Evolutionary conservation across 768 basidiomycete genomes (phyloP).

Genomic region (Pleurotus eryngii): DNA sequence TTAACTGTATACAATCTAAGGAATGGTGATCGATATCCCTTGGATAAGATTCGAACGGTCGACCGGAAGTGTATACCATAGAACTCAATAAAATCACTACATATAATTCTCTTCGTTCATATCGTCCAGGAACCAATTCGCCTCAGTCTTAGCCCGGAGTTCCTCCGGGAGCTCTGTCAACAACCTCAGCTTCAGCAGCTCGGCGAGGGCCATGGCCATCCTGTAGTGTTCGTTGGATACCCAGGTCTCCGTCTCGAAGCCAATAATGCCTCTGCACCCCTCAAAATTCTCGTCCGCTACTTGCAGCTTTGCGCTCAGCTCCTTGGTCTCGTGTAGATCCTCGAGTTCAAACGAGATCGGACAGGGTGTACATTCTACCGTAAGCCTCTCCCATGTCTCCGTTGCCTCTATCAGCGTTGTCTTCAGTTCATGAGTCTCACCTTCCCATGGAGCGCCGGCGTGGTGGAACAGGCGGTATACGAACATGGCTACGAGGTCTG

Average conservation of each 20-base stretch:
- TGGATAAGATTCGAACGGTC: no score
- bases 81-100: constrained; percentile 15
- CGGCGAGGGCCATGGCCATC: constrained; percentile 28
- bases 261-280: constrained; percentile 21
- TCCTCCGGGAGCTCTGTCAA: constrained; percentile 14
- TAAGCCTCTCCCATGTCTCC: constrained; percentile 39
- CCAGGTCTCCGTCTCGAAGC: constrained; percentile 39
- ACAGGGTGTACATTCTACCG: constrained; percentile 35
- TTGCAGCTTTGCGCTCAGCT: constrained; percentile 28
- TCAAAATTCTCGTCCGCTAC: constrained; percentile 28
- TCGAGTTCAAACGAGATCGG: constrained; percentile 45
- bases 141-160: constrained; percentile 30
- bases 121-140: constrained; percentile 45
- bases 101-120: constrained; percentile 46
- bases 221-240: constrained; percentile 39
- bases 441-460: constrained; percentile 47
- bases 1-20: no score
- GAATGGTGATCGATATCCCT: no score
- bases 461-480: constrained; percentile 39
- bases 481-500: constrained; percentile 33
- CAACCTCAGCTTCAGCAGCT: constrained; percentile 17
- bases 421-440: constrained; percentile 46
- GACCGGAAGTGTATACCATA: no score
- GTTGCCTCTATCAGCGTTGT: constrained; percentile 40
- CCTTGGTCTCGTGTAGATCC: constrained; percentile 38